Conservation (phyloP, 129 eudicot genomes). For the Saussurea involucrata region DNA sequence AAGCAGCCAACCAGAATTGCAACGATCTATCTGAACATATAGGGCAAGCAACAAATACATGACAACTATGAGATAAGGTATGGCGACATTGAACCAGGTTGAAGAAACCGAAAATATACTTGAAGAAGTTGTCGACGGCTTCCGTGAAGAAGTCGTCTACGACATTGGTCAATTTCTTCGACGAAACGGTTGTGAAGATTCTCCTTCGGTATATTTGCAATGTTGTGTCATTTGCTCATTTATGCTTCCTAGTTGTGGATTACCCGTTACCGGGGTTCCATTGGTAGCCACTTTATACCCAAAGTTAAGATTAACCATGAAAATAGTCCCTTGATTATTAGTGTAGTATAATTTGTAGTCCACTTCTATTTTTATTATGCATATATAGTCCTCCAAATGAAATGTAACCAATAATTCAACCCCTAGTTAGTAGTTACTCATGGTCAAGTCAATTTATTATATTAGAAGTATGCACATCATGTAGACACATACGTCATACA, state of each 20-base stretch:
- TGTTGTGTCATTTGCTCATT: too few relatives aligned
- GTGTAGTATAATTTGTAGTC: not conserved
- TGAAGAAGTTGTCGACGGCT: slow-evolving; percentile 4
- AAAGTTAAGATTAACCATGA: not conserved
- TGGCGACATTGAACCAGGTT: slow-evolving; percentile 34
- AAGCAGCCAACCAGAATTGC: slow-evolving; percentile 2
- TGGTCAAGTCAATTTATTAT: not conserved
- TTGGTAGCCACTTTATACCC: not conserved
- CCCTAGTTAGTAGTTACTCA: not conserved
- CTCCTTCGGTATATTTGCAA: not conserved
- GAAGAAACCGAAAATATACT: not conserved
- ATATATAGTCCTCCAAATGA: not conserved
- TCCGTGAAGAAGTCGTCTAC: slow-evolving; percentile 18
- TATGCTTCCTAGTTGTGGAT: too few relatives aligned
- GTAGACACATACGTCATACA: not conserved
- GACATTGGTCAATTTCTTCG: not conserved
- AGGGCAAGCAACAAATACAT: slow-evolving; percentile 28
- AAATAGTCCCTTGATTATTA: slow-evolving; percentile 5
- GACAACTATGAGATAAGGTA: slow-evolving; percentile 33
- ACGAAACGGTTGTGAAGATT: slow-evolving; percentile 7
- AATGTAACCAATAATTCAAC: not conserved
- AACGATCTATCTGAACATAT: slow-evolving; percentile 18
- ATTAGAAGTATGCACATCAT: not conserved
- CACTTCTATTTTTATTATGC: not conserved
- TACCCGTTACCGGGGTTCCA: not conserved